A percentile compares a stretch with the other conserved stretches of the same genome.
These are phyloP conservation scores for Clonostachys rosea DNA, from an alignment of 2,329 filamentous ascomycete species.

Conservation along the genomic window DNA sequence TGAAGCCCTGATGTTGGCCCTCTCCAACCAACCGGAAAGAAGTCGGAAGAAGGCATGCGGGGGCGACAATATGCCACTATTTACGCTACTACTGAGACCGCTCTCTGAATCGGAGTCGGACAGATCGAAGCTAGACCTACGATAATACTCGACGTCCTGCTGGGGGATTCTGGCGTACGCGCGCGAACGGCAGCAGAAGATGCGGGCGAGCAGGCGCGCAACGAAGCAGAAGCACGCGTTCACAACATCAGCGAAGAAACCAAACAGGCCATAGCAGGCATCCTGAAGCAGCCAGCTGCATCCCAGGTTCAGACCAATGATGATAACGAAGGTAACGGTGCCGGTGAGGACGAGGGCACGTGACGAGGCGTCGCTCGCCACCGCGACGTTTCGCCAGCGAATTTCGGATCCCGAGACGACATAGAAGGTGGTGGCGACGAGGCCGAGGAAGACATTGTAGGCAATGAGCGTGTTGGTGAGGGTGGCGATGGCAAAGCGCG, in stretches of 20 bases:
- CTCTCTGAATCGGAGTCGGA: too few relatives aligned
- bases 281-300: background rate
- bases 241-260: slow-evolving; percentile 15
- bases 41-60: too few relatives aligned
- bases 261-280: slow-evolving; percentile 6
- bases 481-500: slow-evolving; percentile 7
- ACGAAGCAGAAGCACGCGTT: slow-evolving; percentile 11
- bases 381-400: slow-evolving; percentile 23
- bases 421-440: slow-evolving; percentile 15
- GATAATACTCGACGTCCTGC: too few relatives aligned
- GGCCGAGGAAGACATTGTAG: slow-evolving; percentile 13
- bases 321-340: slow-evolving; percentile 10
- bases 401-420: slow-evolving; percentile 22
- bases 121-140: too few relatives aligned
- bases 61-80: too few relatives aligned
- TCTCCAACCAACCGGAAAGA: too few relatives aligned
- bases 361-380: slow-evolving; percentile 20
- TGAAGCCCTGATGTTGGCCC: too few relatives aligned
- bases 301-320: background rate
- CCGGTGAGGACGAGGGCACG: slow-evolving; percentile 21
- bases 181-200: slow-evolving; percentile 9
- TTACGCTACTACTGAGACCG: too few relatives aligned
- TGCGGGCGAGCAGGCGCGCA: background rate
- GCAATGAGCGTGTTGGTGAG: slow-evolving; percentile 9
- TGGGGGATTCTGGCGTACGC: too few relatives aligned